Evolutionary conservation across 257 asterid genomes (phyloP).

Genomic region (Agastache rugosa): DNA sequence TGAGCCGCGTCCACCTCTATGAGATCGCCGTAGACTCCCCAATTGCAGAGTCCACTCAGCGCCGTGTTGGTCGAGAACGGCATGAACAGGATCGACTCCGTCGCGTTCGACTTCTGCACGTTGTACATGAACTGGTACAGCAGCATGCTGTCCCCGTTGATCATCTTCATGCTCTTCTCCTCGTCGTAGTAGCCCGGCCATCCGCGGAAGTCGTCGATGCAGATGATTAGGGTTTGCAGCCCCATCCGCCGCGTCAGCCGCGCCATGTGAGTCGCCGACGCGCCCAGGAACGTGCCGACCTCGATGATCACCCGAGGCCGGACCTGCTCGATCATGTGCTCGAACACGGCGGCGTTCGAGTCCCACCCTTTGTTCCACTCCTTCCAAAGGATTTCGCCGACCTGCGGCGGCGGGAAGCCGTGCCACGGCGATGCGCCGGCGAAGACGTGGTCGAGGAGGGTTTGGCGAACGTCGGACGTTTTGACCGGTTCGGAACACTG

Average conservation of each 20-base stretch:
- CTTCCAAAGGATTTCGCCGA: conserved; percentile 35
- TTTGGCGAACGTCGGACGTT: conserved; percentile 27
- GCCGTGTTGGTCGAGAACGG: conserved; percentile 64
- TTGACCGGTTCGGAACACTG: conserved; percentile 26
- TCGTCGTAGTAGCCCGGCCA: conserved; percentile 65
- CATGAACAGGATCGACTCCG: conserved; percentile 35
- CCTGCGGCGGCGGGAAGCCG: conserved; percentile 59
- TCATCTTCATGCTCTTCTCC: conserved; percentile 48
- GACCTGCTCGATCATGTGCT: conserved; percentile 50
- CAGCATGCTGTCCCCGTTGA: conserved; percentile 60
- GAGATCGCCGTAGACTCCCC: conserved; percentile 61
- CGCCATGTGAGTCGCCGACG: conserved; percentile 70
- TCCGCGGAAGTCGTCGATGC: conserved; percentile 73
- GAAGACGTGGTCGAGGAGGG: conserved; percentile 56
- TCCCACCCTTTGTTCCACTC: conserved; percentile 66
- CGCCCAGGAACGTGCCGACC: conserved; percentile 70
- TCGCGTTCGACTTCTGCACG: conserved; percentile 50
- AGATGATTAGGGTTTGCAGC: conserved; percentile 48
- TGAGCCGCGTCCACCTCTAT: conserved; percentile 66
- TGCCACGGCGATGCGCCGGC: conserved; percentile 62
- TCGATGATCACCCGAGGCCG: conserved; percentile 61
- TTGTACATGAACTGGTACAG: conserved; percentile 72
- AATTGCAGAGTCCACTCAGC: conserved; percentile 53
- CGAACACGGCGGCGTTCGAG: conserved; percentile 61
- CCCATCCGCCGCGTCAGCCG: conserved; percentile 49